Evolutionary conservation across 495 filamentous ascomycete genomes (phyloP).

Genomic region (Hyaloscypha finlandica): DNA sequence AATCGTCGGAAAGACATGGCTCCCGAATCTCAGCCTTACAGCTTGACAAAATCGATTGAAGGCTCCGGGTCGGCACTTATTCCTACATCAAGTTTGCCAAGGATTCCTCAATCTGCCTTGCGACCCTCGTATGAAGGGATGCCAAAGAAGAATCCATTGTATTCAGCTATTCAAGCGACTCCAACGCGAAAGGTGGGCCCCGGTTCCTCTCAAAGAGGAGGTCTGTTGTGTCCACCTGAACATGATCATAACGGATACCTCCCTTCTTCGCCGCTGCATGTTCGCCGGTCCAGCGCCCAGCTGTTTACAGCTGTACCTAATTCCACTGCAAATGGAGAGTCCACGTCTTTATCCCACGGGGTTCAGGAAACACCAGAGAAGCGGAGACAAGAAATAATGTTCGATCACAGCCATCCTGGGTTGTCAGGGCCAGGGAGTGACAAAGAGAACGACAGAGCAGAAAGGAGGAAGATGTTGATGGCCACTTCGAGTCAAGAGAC

Average conservation of each 20-base stretch:
- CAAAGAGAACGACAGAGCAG: conserved; percentile 31
- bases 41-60: conserved; percentile 21
- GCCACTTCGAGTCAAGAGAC: conserved; percentile 16
- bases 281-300: conserved; percentile 24
- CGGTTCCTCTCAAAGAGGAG: not conserved
- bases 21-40: conserved; percentile 25
- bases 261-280: conserved; percentile 26
- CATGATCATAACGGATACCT: conserved; percentile 11
- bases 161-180: conserved; percentile 25
- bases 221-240: not conserved
- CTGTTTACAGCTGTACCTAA: conserved; percentile 24
- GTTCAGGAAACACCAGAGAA: conserved; percentile 32
- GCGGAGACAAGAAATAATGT: conserved; percentile 2
- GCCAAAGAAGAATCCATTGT: conserved; percentile 15
- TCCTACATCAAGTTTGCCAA: conserved; percentile 33
- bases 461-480: conserved; percentile 29
- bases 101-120: conserved; percentile 32
- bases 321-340: conserved; percentile 15
- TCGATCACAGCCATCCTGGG: conserved; percentile 22
- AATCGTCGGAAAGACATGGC: conserved; percentile 52
- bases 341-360: not conserved
- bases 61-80: conserved; percentile 25
- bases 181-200: conserved; percentile 21
- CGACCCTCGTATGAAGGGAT: conserved; percentile 9
- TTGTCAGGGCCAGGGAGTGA: conserved; percentile 3